phyloP scores from a whole-genome alignment of 2,329 filamentous ascomycete genomes.

The Coleophoma eucalyptorum region DNA sequence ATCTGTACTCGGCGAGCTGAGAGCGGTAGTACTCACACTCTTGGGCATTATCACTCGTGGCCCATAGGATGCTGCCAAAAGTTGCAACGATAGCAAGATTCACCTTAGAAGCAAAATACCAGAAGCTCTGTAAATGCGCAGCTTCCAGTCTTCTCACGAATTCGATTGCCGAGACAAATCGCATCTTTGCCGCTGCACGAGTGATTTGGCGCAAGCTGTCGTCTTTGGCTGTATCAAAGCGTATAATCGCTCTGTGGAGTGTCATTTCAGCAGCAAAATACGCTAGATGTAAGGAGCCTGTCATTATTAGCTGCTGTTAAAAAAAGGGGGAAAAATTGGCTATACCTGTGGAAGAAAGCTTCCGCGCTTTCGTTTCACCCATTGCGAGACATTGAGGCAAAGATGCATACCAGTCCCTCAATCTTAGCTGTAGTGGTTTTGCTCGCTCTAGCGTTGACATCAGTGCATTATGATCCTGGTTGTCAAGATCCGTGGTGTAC shows the following conservation, averaged over 20 bases:
- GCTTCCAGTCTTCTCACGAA: conserved; percentile 37
- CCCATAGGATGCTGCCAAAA: conserved; percentile 33
- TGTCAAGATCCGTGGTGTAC: conserved; percentile 16
- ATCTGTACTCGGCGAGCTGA: conserved; percentile 20
- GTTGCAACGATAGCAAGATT: conserved; percentile 38
- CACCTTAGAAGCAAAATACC: conserved; percentile 38
- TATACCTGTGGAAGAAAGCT: conserved; percentile 32
- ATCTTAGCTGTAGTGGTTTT: conserved; percentile 40
- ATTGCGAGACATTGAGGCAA: conserved; percentile 40
- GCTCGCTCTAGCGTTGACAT: conserved; percentile 38
- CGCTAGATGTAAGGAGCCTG: conserved; percentile 44
- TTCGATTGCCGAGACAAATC: conserved; percentile 34
- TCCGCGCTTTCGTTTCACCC: conserved; percentile 34
- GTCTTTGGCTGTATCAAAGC: conserved; percentile 30
- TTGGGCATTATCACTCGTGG: conserved; percentile 15
- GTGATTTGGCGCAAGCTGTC: conserved; percentile 14
- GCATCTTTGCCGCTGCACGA: conserved; percentile 31
- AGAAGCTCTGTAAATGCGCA: conserved; percentile 40
- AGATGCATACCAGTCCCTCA: conserved; percentile 43
- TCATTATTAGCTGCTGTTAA: background rate
- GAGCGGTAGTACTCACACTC: conserved; percentile 20
- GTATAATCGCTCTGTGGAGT: conserved; percentile 45
- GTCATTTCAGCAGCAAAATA: conserved; percentile 48
- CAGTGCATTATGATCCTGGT: conserved; percentile 16
- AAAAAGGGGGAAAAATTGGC: background rate